Evolutionary conservation across 352 stramenopile genomes (phyloP).

Genomic region (Phytopythium montanum): DNA sequence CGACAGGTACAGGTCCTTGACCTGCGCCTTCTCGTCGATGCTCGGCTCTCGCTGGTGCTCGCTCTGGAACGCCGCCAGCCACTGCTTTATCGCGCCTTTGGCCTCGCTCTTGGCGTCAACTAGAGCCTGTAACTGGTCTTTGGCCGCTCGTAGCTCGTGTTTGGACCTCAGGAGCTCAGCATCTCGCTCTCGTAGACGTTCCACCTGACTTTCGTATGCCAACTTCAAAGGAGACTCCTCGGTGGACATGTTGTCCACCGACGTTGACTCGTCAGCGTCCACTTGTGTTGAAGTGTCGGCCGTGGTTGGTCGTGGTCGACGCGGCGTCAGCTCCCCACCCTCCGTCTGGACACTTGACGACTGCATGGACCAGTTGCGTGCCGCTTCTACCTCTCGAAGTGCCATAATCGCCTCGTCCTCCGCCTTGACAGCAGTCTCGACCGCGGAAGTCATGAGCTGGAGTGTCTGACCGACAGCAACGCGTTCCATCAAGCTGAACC

Average conservation of each 20-base stretch:
- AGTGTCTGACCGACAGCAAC: constrained; percentile 41
- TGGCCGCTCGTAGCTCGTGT: constrained; percentile 23
- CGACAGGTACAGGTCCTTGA: constrained; percentile 69
- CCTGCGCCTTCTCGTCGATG: constrained; percentile 76
- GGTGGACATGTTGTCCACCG: neutral
- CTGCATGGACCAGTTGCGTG: neutral
- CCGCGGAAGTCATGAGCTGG: constrained; percentile 31
- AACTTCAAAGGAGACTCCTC: constrained; percentile 19
- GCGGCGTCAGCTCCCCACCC: neutral
- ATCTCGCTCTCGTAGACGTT: constrained; percentile 38
- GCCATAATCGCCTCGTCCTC: neutral
- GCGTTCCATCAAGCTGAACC: constrained; percentile 33
- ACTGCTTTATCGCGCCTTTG: constrained; percentile 63
- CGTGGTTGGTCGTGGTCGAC: neutral
- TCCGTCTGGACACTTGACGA: constrained; percentile 12
- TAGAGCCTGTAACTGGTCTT: constrained; percentile 28
- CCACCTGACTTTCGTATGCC: constrained; percentile 42
- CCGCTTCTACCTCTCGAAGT: neutral
- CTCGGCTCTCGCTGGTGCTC: constrained; percentile 45
- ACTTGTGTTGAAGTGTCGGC: neutral
- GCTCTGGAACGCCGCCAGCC: constrained; percentile 53
- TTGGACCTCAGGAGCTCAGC: constrained; percentile 45
- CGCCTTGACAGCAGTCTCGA: constrained; percentile 17
- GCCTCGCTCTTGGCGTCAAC: constrained; percentile 41
- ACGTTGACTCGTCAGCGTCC: neutral